Evolutionary conservation across 192 early-diverging fungal species (phyloP).

Genomic region (Phlyctochytrium bullatum): DNA sequence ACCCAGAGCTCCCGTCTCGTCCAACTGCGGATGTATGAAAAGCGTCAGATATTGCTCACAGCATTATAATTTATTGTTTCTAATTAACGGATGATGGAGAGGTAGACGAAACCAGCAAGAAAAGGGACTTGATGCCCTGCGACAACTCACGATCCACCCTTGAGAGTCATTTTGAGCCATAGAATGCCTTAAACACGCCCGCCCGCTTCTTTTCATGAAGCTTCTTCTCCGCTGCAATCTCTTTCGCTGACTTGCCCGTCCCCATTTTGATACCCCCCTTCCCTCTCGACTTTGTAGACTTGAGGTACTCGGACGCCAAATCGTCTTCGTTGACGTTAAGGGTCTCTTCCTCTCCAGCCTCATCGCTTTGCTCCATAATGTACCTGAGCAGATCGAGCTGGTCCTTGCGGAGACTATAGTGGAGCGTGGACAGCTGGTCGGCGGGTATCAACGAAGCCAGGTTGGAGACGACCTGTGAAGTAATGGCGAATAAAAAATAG

Average conservation of each 20-base stretch:
- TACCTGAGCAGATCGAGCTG: constrained; percentile 15
- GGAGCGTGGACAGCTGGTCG: constrained; percentile 13
- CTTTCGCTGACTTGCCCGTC: neutral
- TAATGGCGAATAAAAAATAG: neutral
- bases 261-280: too few species aligned
- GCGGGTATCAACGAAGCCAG: constrained; percentile 15
- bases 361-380: constrained; percentile 16
- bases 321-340: constrained; percentile 16
- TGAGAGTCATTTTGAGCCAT: too few species aligned
- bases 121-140: too few species aligned
- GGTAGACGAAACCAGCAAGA: too few species aligned
- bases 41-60: too few species aligned
- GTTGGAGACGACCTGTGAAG: constrained; percentile 20
- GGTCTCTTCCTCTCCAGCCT: constrained; percentile 15
- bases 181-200: constrained; percentile 1
- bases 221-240: neutral
- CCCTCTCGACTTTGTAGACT: too few species aligned
- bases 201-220: neutral
- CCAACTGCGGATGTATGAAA: too few species aligned
- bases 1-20: too few species aligned
- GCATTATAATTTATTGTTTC: too few species aligned
- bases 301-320: constrained; percentile 20
- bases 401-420: constrained; percentile 10
- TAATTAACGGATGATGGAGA: too few species aligned
- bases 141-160: too few species aligned